Conservation (phyloP, 2,329 filamentous ascomycete genomes). For the Cytospora leucostoma region DNA sequence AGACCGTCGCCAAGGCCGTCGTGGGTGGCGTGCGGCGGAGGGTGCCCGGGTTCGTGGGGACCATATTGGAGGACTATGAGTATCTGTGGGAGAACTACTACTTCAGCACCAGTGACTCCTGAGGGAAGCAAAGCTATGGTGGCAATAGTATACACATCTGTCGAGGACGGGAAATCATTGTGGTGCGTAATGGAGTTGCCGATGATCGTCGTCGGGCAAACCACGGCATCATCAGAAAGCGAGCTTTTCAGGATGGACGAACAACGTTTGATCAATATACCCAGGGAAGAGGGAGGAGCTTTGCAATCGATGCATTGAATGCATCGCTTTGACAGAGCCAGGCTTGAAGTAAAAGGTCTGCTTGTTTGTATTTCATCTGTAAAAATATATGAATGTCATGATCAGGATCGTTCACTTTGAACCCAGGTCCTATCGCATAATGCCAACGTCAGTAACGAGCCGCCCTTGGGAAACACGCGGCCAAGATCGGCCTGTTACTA, state of each 20-base stretch:
- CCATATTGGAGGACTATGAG: conserved; percentile 92
- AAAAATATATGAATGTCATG: background rate
- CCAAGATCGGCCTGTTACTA: too few relatives aligned
- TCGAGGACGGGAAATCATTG: background rate
- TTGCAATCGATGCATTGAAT: background rate
- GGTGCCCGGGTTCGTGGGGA: conserved; percentile 77
- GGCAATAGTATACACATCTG: background rate
- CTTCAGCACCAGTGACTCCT: conserved; percentile 63
- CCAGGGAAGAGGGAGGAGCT: background rate
- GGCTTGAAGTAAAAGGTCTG: background rate
- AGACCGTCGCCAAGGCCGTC: conserved; percentile 79
- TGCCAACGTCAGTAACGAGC: background rate
- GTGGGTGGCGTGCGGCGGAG: conserved; percentile 73
- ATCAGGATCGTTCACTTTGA: background rate
- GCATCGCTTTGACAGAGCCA: background rate
- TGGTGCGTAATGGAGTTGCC: background rate
- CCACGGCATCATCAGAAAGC: background rate
- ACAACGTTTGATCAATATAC: background rate
- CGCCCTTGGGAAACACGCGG: background rate
- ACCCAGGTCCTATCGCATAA: background rate
- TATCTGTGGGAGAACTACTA: conserved; percentile 99
- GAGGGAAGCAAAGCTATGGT: conserved; percentile 4
- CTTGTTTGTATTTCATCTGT: background rate
- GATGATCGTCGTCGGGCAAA: background rate
- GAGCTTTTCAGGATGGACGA: background rate